Evolutionary conservation across 805 yeast genomes (phyloP).

Genomic region (Cyberlindnera galapagoensis): DNA sequence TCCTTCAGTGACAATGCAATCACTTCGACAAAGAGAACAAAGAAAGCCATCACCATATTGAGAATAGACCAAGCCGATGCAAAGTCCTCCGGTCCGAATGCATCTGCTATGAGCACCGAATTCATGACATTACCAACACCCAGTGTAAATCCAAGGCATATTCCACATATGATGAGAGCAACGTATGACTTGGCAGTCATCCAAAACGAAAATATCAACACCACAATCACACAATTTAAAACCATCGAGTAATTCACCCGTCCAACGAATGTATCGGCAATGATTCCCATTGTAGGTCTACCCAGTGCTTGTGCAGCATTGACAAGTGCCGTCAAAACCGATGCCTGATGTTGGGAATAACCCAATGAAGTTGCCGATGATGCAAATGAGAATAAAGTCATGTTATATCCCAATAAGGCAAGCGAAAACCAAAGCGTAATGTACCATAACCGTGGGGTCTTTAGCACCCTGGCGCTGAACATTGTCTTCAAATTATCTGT

Average conservation of each 20-base stretch:
- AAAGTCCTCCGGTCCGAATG: conserved; percentile 30
- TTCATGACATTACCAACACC: conserved; percentile 42
- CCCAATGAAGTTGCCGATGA: conserved; percentile 46
- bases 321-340: conserved; percentile 38
- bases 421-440: conserved; percentile 32
- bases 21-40: conserved; percentile 45
- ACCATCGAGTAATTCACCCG: conserved; percentile 37
- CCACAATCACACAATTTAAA: conserved; percentile 27
- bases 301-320: conserved; percentile 45
- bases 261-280: conserved; percentile 38
- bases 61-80: conserved; percentile 35
- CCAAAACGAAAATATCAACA: conserved; percentile 43
- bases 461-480: conserved; percentile 27
- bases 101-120: conserved; percentile 35
- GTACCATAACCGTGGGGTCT: conserved; percentile 25
- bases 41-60: conserved; percentile 27
- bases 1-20: conserved; percentile 44
- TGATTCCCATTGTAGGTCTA: conserved; percentile 40
- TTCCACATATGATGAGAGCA: conserved; percentile 33
- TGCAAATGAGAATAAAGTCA: conserved; percentile 39
- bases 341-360: conserved; percentile 34
- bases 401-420: conserved; percentile 34
- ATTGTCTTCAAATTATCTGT: conserved; percentile 24
- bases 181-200: conserved; percentile 33
- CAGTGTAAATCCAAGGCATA: conserved; percentile 36